Evolutionary conservation across 75 land plant species (phyloP).

Genomic region (Pinus taeda): DNA sequence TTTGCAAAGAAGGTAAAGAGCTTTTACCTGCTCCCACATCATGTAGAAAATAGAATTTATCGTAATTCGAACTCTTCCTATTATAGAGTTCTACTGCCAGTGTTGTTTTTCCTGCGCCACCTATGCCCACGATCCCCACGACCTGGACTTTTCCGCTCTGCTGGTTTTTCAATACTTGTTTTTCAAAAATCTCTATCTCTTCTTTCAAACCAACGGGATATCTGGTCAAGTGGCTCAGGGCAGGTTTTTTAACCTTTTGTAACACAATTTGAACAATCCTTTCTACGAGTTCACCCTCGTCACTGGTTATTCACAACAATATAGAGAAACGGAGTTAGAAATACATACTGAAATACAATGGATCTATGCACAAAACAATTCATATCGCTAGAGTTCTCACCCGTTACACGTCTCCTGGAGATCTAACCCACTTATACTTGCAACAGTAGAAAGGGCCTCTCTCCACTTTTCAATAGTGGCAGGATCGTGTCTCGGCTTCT

Average conservation of each 20-base stretch:
- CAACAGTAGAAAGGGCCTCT: too few relatives aligned
- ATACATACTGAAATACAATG: too few relatives aligned
- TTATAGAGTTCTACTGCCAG: neutral
- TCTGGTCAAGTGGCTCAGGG: neutral
- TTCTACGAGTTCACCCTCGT: neutral
- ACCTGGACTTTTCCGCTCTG: neutral
- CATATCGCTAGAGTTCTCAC: too few relatives aligned
- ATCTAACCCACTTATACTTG: too few relatives aligned
- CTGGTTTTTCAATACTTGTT: too few relatives aligned
- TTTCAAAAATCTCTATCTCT: neutral
- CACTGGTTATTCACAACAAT: neutral
- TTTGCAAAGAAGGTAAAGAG: neutral
- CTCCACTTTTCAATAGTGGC: too few relatives aligned
- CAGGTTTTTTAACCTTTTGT: neutral
- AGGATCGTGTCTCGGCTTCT: too few relatives aligned
- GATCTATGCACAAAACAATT: too few relatives aligned
- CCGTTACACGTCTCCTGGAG: too few relatives aligned
- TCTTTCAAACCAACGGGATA: neutral
- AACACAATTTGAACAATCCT: neutral
- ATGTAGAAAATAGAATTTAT: neutral
- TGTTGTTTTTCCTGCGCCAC: neutral
- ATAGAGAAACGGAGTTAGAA: neutral
- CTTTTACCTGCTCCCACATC: neutral
- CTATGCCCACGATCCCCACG: conserved; percentile 6
- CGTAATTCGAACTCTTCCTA: neutral